These are phyloP conservation scores for Pythium sukuiense DNA, from an alignment of 352 stramenopile species.

Conservation along the genomic window DNA sequence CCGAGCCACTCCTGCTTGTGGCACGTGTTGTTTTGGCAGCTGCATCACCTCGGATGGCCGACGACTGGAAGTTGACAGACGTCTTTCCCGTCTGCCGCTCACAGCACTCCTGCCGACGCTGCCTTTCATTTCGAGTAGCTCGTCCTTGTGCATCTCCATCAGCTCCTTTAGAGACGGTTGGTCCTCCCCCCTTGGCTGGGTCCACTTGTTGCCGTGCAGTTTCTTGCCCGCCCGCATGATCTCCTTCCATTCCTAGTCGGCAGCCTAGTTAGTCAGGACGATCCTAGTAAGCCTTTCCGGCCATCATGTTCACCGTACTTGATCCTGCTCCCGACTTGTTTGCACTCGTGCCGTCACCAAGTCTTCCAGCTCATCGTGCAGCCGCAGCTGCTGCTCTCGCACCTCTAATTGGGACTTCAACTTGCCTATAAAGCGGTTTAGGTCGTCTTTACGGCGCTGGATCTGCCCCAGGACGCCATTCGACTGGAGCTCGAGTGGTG, in stretches of 20 bases:
- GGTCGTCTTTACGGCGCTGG: conserved; percentile 58
- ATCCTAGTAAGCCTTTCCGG: not conserved
- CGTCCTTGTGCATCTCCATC: conserved; percentile 73
- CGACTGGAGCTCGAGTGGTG: conserved; percentile 40
- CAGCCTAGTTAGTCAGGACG: not conserved
- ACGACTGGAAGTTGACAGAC: not conserved
- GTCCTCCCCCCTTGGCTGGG: conserved; percentile 32
- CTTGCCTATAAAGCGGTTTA: conserved; percentile 55
- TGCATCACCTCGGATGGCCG: conserved; percentile 16
- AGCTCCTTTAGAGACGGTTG: conserved; percentile 37
- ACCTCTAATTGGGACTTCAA: conserved; percentile 47
- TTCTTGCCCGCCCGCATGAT: conserved; percentile 67
- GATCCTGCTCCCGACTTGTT: conserved; percentile 46
- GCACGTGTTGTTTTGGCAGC: conserved; percentile 11
- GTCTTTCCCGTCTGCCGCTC: conserved; percentile 13
- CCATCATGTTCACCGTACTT: conserved; percentile 26
- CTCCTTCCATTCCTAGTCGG: conserved; percentile 52
- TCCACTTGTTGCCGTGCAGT: conserved; percentile 66
- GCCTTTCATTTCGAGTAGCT: conserved; percentile 64
- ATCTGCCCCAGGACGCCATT: conserved; percentile 49
- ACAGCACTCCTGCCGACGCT: conserved; percentile 7
- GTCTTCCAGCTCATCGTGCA: conserved; percentile 66
- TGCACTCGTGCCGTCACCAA: conserved; percentile 58
- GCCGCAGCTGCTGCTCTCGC: conserved; percentile 56
- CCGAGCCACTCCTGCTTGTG: not conserved